These are phyloP conservation scores for Cordyceps farinosa DNA, from an alignment of 2,329 filamentous ascomycete genomes.

Conservation along the genomic window DNA sequence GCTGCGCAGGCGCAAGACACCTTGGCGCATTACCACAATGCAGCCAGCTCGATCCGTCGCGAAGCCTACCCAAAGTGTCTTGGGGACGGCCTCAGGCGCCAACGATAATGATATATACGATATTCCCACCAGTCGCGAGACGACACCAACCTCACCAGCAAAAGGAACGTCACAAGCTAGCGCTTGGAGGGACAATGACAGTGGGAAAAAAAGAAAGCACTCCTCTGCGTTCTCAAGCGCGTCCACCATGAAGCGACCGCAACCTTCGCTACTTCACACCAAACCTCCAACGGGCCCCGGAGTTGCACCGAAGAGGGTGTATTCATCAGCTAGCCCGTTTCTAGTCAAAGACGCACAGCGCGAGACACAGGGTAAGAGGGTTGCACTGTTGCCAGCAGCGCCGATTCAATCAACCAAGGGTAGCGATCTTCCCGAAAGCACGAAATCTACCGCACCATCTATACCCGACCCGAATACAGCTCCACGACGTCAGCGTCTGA, in stretches of 20 bases:
- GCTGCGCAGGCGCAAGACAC: background rate
- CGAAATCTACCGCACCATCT: background rate
- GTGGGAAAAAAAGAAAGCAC: conserved; percentile 15
- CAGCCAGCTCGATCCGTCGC: background rate
- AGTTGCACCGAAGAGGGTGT: background rate
- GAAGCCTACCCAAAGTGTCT: background rate
- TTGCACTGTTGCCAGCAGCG: conserved; percentile 2
- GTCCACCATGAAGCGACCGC: background rate
- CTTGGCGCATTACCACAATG: background rate
- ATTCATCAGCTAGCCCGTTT: background rate
- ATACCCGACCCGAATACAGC: background rate
- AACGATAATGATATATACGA: conserved; percentile 18
- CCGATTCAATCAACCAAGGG: background rate
- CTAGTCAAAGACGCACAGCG: background rate
- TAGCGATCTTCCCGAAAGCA: background rate
- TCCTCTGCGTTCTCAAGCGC: background rate
- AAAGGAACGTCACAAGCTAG: conserved; percentile 1
- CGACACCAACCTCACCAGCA: background rate
- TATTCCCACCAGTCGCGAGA: conserved; percentile 10
- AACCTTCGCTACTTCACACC: background rate
- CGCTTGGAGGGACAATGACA: background rate
- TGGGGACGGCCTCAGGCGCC: background rate
- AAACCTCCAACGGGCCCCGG: background rate
- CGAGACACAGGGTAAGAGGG: background rate
- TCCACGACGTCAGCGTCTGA: conserved; percentile 31